A percentile compares a stretch with the other conserved stretches of the same genome.
Conservation (phyloP, 768 basidiomycete species). For the Rhodotorula diobovata region DNA sequence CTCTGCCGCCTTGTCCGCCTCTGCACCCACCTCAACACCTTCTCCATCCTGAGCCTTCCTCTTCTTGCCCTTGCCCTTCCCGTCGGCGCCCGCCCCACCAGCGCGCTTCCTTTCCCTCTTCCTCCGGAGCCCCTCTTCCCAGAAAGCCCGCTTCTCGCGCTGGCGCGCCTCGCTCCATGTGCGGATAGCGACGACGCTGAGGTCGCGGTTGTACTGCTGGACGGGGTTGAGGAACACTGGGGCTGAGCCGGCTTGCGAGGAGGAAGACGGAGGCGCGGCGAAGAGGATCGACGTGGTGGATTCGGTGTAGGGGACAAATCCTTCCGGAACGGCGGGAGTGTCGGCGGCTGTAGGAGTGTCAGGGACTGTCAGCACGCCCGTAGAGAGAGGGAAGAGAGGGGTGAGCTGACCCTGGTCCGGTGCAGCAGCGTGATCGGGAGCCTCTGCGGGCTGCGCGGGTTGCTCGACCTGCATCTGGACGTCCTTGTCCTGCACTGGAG, state of each 20-base stretch:
- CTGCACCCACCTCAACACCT: conserved; percentile 2
- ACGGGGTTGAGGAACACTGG: conserved; percentile 94
- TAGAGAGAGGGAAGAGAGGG: not conserved
- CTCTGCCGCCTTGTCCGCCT: not conserved
- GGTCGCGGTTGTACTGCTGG: conserved; percentile 95
- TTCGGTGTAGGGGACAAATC: conserved; percentile 35
- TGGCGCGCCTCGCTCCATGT: conserved; percentile 76
- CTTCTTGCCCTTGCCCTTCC: conserved; percentile 5
- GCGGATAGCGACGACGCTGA: conserved; percentile 82
- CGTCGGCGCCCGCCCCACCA: not conserved
- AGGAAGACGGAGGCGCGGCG: conserved; percentile 6
- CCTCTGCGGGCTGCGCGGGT: not conserved
- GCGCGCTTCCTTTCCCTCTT: conserved; percentile 51
- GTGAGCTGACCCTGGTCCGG: not conserved
- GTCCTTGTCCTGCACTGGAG: not conserved
- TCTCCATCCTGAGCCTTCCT: conserved; percentile 20
- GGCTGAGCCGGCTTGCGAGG: conserved; percentile 48
- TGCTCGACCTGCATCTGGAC: not conserved
- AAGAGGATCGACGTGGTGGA: conserved; percentile 37
- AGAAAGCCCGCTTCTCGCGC: conserved; percentile 60
- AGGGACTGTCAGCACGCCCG: not conserved
- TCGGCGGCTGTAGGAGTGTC: not conserved
- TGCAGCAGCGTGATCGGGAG: not conserved
- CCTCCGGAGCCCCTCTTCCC: conserved; percentile 48
- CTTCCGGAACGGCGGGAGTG: not conserved